These are phyloP conservation scores for Tranzscheliella williamsii DNA, from an alignment of 1,284 basidiomycete species.

Conservation along the genomic window DNA sequence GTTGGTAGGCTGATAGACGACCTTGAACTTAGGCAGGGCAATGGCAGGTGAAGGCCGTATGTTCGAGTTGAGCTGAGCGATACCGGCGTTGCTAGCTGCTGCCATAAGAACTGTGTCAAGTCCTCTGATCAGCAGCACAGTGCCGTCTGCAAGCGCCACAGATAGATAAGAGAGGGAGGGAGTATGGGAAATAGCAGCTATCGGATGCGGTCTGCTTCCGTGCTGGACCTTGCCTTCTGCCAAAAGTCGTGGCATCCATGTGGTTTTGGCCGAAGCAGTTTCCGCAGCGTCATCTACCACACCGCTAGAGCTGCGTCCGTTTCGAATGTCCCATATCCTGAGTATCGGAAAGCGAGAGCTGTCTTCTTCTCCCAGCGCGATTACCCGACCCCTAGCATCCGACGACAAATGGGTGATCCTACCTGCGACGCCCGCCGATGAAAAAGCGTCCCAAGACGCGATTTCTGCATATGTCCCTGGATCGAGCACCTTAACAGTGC, in stretches of 20 bases:
- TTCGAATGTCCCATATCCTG: slow-evolving; percentile 53
- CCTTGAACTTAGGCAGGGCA: slow-evolving; percentile 58
- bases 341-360: slow-evolving; percentile 42
- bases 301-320: slow-evolving; percentile 6
- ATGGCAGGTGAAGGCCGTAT: slow-evolving; percentile 23
- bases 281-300: background rate
- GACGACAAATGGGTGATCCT: slow-evolving; percentile 44
- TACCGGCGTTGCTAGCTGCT: slow-evolving; percentile 34
- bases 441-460: slow-evolving; percentile 47
- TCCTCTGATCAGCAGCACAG: slow-evolving; percentile 85
- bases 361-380: slow-evolving; percentile 49
- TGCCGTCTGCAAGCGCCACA: slow-evolving; percentile 90
- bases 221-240: slow-evolving; percentile 54
- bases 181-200: slow-evolving; percentile 80
- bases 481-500: slow-evolving; percentile 43
- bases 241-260: slow-evolving; percentile 42
- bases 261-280: background rate
- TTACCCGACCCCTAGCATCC: slow-evolving; percentile 35
- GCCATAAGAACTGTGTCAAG: slow-evolving; percentile 79
- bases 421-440: slow-evolving; percentile 14
- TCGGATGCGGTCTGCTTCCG: slow-evolving; percentile 46
- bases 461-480: slow-evolving; percentile 37
- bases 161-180: slow-evolving; percentile 81
- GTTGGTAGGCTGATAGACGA: slow-evolving; percentile 46
- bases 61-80: slow-evolving; percentile 3